phyloP scores from a whole-genome alignment of 805 yeast species.

The Hermanozyma aechmeae region DNA sequence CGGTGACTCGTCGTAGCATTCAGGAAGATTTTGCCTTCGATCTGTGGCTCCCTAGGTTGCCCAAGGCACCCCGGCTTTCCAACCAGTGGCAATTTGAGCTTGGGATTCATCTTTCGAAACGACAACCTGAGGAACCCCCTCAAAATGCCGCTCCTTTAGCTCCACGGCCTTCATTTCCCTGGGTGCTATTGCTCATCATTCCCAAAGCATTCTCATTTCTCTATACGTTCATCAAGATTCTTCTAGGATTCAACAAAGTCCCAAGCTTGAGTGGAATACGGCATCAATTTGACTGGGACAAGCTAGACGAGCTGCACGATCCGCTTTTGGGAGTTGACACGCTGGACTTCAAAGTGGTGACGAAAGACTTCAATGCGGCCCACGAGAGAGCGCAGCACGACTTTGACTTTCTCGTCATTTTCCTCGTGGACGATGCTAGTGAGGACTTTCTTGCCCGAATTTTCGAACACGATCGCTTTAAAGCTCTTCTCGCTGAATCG shows the following conservation, averaged over 20 bases:
- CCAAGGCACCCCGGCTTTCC: slow-evolving; percentile 30
- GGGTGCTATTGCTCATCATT: slow-evolving; percentile 44
- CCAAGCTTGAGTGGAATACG: no score
- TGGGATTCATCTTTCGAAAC: slow-evolving; percentile 21
- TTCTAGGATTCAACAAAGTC: slow-evolving; percentile 16
- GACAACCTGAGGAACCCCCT: not conserved
- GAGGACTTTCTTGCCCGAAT: slow-evolving; percentile 10
- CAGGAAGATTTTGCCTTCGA: slow-evolving; percentile 19
- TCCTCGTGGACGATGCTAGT: slow-evolving; percentile 20
- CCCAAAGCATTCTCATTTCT: slow-evolving; percentile 43
- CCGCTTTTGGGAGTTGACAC: no score
- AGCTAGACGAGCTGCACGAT: no score
- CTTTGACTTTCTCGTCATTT: slow-evolving; percentile 24
- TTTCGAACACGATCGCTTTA: slow-evolving; percentile 9
- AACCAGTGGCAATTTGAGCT: slow-evolving; percentile 34
- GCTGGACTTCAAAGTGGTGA: slow-evolving; percentile 6
- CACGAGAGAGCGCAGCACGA: slow-evolving; percentile 19
- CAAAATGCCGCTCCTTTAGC: no score
- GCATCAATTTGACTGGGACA: not conserved
- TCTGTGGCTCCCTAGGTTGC: slow-evolving; percentile 24
- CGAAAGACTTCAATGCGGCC: slow-evolving; percentile 18
- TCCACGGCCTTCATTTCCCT: slow-evolving; percentile 15
- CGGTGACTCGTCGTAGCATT: slow-evolving; percentile 10
- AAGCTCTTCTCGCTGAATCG: slow-evolving; percentile 9
- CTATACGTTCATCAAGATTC: slow-evolving; percentile 20